A percentile compares a stretch with the other conserved stretches of the same genome.
phyloP scores from a whole-genome alignment of 192 early-diverging fungal species.

The Linnemannia schmuckeri region DNA sequence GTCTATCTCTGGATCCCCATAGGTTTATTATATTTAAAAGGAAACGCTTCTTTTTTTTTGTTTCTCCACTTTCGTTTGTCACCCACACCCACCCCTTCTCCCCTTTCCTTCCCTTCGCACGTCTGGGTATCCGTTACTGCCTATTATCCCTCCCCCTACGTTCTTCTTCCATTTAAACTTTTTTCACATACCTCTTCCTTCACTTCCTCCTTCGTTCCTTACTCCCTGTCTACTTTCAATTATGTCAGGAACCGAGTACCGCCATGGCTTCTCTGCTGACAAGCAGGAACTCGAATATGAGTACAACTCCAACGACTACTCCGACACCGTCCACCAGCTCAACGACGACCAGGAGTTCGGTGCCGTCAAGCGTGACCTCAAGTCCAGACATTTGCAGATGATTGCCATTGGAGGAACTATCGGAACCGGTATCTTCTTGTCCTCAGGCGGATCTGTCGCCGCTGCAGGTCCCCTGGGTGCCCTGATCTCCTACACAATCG shows the following conservation, averaged over 20 bases:
- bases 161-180: background rate
- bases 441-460: conserved; percentile 81
- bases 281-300: conserved; percentile 19
- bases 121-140: conserved; percentile 26
- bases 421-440: conserved; percentile 83
- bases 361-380: conserved; percentile 72
- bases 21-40: background rate
- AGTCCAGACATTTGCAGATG: conserved; percentile 78
- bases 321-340: conserved; percentile 11
- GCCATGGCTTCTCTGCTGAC: background rate
- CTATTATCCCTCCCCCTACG: background rate
- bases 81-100: background rate
- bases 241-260: conserved; percentile 19
- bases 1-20: background rate
- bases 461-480: conserved; percentile 84
- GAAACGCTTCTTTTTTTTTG: background rate
- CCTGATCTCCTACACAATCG: conserved; percentile 78
- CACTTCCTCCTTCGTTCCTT: background rate
- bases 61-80: background rate
- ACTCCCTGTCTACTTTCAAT: background rate
- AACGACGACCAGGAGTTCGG: conserved; percentile 48
- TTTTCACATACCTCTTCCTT: background rate
- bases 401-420: conserved; percentile 83
- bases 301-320: background rate
- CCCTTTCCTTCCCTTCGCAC: background rate